Evolutionary conservation across 2,329 filamentous ascomycete genomes (phyloP).

Genomic region (Aspergillus pseudotamarii): DNA sequence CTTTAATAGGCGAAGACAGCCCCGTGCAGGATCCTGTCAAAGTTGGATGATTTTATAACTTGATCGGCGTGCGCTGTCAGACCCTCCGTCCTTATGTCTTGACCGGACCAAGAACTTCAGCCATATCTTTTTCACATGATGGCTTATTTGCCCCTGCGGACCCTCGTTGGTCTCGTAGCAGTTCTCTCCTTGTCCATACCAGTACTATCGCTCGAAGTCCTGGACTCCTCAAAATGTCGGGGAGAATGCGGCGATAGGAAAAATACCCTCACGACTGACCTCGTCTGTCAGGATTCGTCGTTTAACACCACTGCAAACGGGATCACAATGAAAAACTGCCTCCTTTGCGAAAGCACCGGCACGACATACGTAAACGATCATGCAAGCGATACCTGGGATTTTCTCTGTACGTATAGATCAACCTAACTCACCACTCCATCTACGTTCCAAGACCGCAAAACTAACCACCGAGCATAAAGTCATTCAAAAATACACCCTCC

Average conservation of each 20-base stretch:
- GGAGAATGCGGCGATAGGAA: background rate
- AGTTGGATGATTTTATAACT: background rate
- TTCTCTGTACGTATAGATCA: background rate
- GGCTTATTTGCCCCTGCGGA: background rate
- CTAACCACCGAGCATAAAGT: background rate
- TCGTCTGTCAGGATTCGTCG: background rate
- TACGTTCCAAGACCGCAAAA: background rate
- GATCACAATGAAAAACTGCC: background rate
- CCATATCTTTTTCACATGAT: background rate
- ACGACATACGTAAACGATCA: background rate
- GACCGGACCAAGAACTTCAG: background rate
- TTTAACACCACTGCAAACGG: background rate
- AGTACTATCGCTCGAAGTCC: background rate
- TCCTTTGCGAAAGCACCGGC: constrained; percentile 5
- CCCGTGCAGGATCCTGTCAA: background rate
- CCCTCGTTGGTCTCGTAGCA: background rate
- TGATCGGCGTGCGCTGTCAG: background rate
- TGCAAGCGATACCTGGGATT: background rate
- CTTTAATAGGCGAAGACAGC: background rate
- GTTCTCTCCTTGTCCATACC: background rate
- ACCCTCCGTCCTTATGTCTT: background rate
- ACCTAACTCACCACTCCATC: too few relatives aligned
- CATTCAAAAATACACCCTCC: constrained; percentile 8
- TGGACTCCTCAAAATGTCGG: background rate
- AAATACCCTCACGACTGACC: background rate